These are phyloP conservation scores for Trichosporon faecale DNA, from an alignment of 1,284 basidiomycete genomes.

Conservation along the genomic window DNA sequence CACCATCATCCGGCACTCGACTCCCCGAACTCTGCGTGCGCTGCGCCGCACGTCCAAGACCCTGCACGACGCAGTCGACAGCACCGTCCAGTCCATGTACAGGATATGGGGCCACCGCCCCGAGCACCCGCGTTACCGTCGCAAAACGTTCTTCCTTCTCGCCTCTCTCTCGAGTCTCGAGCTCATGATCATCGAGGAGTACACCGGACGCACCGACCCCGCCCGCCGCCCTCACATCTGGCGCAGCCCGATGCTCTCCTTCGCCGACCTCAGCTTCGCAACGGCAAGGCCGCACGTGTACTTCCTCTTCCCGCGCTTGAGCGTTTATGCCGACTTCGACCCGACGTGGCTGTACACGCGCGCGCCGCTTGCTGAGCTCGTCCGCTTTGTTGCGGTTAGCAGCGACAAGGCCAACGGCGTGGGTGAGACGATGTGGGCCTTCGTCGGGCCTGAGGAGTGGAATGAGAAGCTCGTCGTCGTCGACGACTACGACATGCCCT, in stretches of 20 bases:
- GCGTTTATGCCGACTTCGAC: not conserved
- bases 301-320: not conserved
- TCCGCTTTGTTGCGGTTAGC: not conserved
- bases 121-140: not conserved
- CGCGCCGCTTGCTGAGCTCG: not conserved
- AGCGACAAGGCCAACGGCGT: too few relatives aligned
- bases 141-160: not conserved
- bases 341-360: not conserved
- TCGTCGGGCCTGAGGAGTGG: not conserved
- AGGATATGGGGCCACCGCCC: not conserved
- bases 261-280: not conserved
- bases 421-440: not conserved
- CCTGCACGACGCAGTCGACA: not conserved
- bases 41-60: not conserved
- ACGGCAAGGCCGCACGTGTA: not conserved
- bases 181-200: not conserved
- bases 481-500: not conserved
- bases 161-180: not conserved
- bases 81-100: not conserved
- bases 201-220: not conserved
- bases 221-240: not conserved
- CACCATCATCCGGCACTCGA: not conserved
- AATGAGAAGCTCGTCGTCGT: not conserved
- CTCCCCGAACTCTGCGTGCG: not conserved
- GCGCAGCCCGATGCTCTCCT: not conserved